Evolutionary conservation across 192 early-diverging fungal genomes (phyloP).

Genomic region (Umbelopsis isabellina): DNA sequence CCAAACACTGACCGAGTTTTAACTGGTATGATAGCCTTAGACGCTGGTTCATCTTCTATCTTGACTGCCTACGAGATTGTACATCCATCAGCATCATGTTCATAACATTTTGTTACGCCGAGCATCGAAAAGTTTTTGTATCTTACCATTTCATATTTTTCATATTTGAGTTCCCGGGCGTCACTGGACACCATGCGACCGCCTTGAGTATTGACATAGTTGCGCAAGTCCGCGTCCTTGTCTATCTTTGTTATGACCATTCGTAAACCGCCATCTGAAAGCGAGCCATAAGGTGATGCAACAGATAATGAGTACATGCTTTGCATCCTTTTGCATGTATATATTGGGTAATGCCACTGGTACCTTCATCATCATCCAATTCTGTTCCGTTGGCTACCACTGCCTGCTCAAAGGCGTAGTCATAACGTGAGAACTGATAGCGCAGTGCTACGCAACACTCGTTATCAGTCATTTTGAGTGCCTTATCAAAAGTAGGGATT

Average conservation of each 20-base stretch:
- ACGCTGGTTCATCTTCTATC: neutral
- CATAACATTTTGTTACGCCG: neutral
- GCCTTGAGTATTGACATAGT: slow-evolving; percentile 43
- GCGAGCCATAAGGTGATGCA: neutral
- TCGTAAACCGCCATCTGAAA: slow-evolving; percentile 29
- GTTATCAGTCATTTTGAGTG: slow-evolving; percentile 83
- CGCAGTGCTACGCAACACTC: slow-evolving; percentile 83
- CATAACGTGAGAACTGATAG: slow-evolving; percentile 79
- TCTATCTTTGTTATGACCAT: slow-evolving; percentile 57
- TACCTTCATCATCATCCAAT: slow-evolving; percentile 47
- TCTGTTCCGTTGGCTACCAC: slow-evolving; percentile 73
- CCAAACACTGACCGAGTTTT: slow-evolving; percentile 69
- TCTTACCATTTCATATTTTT: slow-evolving; percentile 41
- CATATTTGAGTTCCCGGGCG: slow-evolving; percentile 28
- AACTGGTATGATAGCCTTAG: neutral
- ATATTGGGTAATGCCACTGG: no score
- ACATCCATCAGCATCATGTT: no score
- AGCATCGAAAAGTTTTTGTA: slow-evolving; percentile 9
- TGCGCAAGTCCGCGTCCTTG: slow-evolving; percentile 55
- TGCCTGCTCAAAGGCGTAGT: slow-evolving; percentile 76
- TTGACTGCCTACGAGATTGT: neutral
- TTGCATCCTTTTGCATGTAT: no score
- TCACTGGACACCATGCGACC: slow-evolving; percentile 17
- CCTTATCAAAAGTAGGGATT: slow-evolving; percentile 38
- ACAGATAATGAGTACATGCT: neutral